Conservation (phyloP, 495 filamentous ascomycete species). For the Geoglossum glabrum region DNA sequence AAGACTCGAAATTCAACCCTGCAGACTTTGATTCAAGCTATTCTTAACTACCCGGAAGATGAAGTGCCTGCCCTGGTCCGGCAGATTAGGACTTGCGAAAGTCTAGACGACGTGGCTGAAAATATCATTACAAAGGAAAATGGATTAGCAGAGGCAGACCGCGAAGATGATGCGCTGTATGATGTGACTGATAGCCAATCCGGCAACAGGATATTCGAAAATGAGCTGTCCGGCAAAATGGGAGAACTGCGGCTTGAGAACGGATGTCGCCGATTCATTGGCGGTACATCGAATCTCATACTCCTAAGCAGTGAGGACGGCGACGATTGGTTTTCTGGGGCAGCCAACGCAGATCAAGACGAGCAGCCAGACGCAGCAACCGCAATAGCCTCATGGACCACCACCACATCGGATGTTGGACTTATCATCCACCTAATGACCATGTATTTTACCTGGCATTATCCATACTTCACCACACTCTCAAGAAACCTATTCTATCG, state of each 20-base stretch:
- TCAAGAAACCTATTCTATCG: constrained; percentile 78
- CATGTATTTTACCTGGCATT: constrained; percentile 98
- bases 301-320: constrained; percentile 39
- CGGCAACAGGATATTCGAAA: constrained; percentile 36
- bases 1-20: constrained; percentile 76
- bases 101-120: constrained; percentile 75
- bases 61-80: constrained; percentile 63
- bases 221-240: constrained; percentile 79
- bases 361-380: constrained; percentile 32
- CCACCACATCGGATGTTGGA: constrained; percentile 57
- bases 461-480: constrained; percentile 85
- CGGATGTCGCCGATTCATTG: constrained; percentile 79
- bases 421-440: constrained; percentile 75
- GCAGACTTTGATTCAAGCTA: constrained; percentile 78
- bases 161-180: constrained; percentile 15
- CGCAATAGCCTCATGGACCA: constrained; percentile 68
- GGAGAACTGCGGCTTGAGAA: constrained; percentile 74
- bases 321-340: constrained; percentile 12
- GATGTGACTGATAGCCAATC: neutral
- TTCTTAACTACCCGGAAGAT: constrained; percentile 72
- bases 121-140: constrained; percentile 41
- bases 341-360: constrained; percentile 23
- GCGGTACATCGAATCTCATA: constrained; percentile 85
- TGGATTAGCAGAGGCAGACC: constrained; percentile 17
- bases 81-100: constrained; percentile 82